phyloP scores from a whole-genome alignment of 768 basidiomycete species.

The Rhizopogon rudus region DNA sequence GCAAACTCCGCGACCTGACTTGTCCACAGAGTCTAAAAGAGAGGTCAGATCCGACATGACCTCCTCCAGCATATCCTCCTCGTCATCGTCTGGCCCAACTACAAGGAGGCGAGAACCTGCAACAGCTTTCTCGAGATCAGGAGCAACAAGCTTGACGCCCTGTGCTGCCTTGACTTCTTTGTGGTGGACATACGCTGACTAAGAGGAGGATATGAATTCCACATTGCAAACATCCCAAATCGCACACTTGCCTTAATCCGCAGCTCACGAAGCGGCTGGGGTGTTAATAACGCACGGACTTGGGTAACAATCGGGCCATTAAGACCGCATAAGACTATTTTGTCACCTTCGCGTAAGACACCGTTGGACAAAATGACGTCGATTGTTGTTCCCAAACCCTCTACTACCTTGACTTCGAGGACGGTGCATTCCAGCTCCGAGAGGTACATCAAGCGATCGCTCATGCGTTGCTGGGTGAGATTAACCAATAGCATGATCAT shows the following conservation, averaged over 20 bases:
- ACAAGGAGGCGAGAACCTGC: slow-evolving; percentile 94
- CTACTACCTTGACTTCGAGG: slow-evolving; percentile 97
- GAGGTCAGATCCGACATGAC: slow-evolving; percentile 95
- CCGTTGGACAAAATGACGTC: slow-evolving; percentile 97
- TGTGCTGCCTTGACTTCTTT: slow-evolving; percentile 96
- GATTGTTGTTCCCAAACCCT: slow-evolving; percentile 96
- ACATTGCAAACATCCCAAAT: not conserved
- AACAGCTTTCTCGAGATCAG: slow-evolving; percentile 96
- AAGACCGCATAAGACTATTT: slow-evolving; percentile 92
- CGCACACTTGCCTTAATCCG: slow-evolving; percentile 75
- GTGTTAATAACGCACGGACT: slow-evolving; percentile 89
- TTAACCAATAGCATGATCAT: slow-evolving; percentile 99
- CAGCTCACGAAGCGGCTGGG: slow-evolving; percentile 92
- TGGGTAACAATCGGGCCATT: slow-evolving; percentile 97
- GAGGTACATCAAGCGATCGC: slow-evolving; percentile 95
- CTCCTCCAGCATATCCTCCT: slow-evolving; percentile 90
- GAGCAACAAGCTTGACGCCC: slow-evolving; percentile 92
- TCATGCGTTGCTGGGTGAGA: slow-evolving; percentile 97
- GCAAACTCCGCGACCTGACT: slow-evolving; percentile 93
- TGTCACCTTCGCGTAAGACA: slow-evolving; percentile 85
- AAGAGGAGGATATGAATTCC: slow-evolving; percentile 5
- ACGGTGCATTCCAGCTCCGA: slow-evolving; percentile 97
- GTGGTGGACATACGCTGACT: slow-evolving; percentile 97
- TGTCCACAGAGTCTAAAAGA: slow-evolving; percentile 86
- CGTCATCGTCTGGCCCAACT: slow-evolving; percentile 92